Base-by-base conservation (phyloP, 108 stramenopile species). In the Pseudonitzschia pungens region DNA sequence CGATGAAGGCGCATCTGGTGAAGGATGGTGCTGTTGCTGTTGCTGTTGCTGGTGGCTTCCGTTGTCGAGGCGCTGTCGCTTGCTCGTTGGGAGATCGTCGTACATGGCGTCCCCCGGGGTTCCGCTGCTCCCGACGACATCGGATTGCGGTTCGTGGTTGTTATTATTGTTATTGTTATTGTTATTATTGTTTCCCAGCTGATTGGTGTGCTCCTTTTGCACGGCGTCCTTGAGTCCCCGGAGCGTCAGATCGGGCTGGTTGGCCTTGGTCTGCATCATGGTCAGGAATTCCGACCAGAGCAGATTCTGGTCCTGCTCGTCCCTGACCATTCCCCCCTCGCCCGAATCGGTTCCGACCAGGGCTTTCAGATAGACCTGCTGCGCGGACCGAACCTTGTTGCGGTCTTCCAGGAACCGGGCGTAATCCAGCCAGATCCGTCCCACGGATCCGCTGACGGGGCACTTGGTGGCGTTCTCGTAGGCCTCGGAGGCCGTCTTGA, bases 221-320 rank as follows among this genome's bases (percentile, higher is more conserved):
- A 87, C 91, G 10, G 91, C 87, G 20, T 70, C 65, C 57, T 92
- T 77, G 44, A 95, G 72, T 36, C 81, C 85, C 8, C 74, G 54
- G 77, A 94, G 64, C 1, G 89, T 89, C 71, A 95, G 68, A 60
- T 76, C 69, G 9, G 89, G 83, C 78, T 90, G 88, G 45, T 48
- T 48, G 14, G 45, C 45, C 50, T 84, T 76, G 53, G 69, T 85
- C 52, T 74, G 64, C 65, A 81, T 74, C 85, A 94, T 84, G 64
- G 87, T 86, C 69, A 94, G 67, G 84, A 95, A 95, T 65, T 87
- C 91, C 31, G 79, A 67, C 94, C 94, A 95, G 18, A 95, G 75
- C 60, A 88, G 66, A 28, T 59, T 48, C 70, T 65, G 84, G 77
- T 95, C 91, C 24, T 88, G 84, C 45, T 77, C 83, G 65, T 92